Evolutionary conservation across 768 basidiomycete genomes (phyloP), one percentile per base, ranked within the genome.

Genomic region (Podaxis carcinomalis): DNA sequence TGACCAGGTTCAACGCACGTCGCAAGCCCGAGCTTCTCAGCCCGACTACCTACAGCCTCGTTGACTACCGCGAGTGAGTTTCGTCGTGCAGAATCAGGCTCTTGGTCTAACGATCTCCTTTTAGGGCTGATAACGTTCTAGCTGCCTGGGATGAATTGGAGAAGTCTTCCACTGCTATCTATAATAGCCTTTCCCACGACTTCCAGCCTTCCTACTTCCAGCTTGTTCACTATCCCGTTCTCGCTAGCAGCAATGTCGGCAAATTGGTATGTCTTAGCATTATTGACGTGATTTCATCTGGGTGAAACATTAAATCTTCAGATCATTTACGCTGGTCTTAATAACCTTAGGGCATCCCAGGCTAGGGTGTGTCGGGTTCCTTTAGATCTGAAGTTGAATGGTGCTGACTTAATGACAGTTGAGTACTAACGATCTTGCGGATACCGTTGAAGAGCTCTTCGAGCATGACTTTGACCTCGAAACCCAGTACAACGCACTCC

Each of bases 11-110:
- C 72, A 86, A 85, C 66, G 77, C 85, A 2, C 73, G 84, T 42
- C 72, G 85, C 57, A 90, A 90, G 73, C 85, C 85, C 0, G 89
- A 91, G 73, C 73, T 89, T 28, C 70, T 86, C 63, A 85, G 84
- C 67, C 62, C 77, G 5, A 86, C 85, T 1, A 86, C 83, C 0
- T 90, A 78, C 71, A 87, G 84, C 61, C 67, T 89, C 64, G 76
- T 77, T 51, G 84, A 87, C 68, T 90, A 89, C 69, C 75, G 87
- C 68, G 88, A 90, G 88, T 88, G 64, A 62, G 85, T 75, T 40
- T 27, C 42, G 6, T 35, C 16, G n/a, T 7, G 2, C 9, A 10
- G 21, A 42, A 36, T 2, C 49, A 21, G 14, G 13, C 19, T 50
- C 37, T n/a, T 40, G 27, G 11, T 36, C 42, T 62, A 7, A 49